Evolutionary conservation across 176 grass and related monocot genomes (phyloP).

Genomic region (Zizania latifolia): DNA sequence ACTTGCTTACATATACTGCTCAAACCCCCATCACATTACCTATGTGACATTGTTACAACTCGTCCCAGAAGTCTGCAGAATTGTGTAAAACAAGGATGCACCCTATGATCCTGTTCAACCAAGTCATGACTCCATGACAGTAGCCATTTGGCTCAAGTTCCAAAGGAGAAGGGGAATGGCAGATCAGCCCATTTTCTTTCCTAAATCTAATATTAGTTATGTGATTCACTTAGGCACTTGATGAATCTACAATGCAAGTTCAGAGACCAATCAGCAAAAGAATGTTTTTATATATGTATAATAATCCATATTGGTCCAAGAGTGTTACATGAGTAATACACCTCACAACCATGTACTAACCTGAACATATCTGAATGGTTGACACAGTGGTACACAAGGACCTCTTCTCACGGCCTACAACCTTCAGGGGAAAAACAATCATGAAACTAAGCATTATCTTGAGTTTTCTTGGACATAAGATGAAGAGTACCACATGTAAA

Average conservation of each 20-base stretch:
- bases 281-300: not conserved
- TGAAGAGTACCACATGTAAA: not conserved
- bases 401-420: constrained; percentile 97
- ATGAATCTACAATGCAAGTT: not conserved
- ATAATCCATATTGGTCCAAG: not conserved
- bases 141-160: not conserved
- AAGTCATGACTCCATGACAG: not conserved
- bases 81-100: not conserved
- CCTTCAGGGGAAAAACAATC: constrained; percentile 32
- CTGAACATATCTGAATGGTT: constrained; percentile 68
- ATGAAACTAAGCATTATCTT: not conserved
- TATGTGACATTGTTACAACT: not conserved
- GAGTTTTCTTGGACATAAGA: not conserved
- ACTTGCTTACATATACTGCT: not conserved
- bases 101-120: not conserved
- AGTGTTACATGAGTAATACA: not conserved
- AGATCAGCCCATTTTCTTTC: not conserved
- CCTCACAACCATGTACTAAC: constrained; percentile 33
- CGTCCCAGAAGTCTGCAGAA: not conserved
- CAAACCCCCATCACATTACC: not conserved
- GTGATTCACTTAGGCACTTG: not conserved
- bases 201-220: not conserved
- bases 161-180: not conserved
- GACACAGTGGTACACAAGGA: constrained; percentile 89
- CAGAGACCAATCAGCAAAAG: constrained; percentile 5